These are phyloP conservation scores for Pythium myriotylum DNA, from an alignment of 352 stramenopile genomes.

Conservation along the genomic window DNA sequence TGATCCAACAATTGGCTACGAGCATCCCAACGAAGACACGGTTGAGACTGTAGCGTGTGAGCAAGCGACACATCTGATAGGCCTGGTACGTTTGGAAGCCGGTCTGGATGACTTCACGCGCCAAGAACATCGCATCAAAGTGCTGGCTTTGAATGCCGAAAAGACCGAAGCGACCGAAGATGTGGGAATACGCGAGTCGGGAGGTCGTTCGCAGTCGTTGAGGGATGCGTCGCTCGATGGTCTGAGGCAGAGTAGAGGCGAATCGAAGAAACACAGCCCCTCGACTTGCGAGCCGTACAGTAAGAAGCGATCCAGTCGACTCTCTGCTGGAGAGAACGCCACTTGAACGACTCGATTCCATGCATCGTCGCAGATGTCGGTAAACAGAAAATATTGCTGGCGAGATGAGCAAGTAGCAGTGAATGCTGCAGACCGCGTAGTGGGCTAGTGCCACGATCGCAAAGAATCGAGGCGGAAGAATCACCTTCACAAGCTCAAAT, in stretches of 20 bases:
- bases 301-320: no score
- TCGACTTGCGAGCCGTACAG: no score
- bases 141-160: conserved; percentile 27
- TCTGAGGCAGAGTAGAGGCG: no score
- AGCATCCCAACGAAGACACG: conserved; percentile 22
- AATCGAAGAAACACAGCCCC: no score
- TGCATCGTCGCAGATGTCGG: no score
- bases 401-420: neutral
- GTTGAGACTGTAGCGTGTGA: conserved; percentile 22
- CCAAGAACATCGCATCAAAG: conserved; percentile 18
- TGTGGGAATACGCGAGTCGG: no score
- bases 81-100: conserved; percentile 25
- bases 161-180: conserved; percentile 3
- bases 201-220: no score
- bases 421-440: neutral
- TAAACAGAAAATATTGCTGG: no score
- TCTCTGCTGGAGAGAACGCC: no score
- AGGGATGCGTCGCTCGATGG: no score
- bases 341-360: no score
- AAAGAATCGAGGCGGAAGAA: neutral
- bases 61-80: conserved; percentile 24
- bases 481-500: neutral
- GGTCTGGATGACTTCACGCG: conserved; percentile 20
- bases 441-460: neutral
- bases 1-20: conserved; percentile 21